Base-by-base conservation (phyloP, 202 grass and related monocot species). In the Sporobolus alterniflorus region DNA sequence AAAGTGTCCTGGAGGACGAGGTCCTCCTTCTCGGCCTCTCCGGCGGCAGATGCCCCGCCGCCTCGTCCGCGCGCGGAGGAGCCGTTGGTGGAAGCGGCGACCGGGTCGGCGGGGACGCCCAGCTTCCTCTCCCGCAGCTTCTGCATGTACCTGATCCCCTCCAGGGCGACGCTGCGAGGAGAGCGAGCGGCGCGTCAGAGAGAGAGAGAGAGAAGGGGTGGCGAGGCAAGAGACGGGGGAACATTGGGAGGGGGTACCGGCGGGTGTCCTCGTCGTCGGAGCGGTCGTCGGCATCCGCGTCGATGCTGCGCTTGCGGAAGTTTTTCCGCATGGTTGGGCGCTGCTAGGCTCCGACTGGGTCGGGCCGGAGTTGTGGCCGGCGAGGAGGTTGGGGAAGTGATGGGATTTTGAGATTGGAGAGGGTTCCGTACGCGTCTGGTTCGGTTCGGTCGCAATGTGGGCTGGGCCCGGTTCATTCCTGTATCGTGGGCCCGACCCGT, bases 1-100 rank as follows among this genome's bases (percentile, higher is more conserved):
- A 98, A 98, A 82, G 96, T 98, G 41, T 98, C 96, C 80, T 98
- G 96, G 1, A 98, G 90, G 5, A 98, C 96, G 42, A 89, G 89
- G n/a, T 94, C 92, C 83, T 94, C 92, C 62, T 91, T 94, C 31
- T 88, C 88, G 15, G 83, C 56, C 22, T 91, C 92, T 21, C 85
- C 56, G 13, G 76, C 36, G 20, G 22, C 89, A 26, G 83, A 61
- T 25, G 73, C 62, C 12, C 82, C 86, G 21, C 77, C 26, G 24
- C 83, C 76, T 29, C 82, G 83, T 25, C 83, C 86, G 1, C 74
- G 69, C 16, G 56, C 17, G 2, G 87, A 77, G 12, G 65, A 76
- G 20, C 68, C 84, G 49, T 82, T 83, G 9, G 42, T 69, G 41
- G 67, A 3, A 24, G 69, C 62, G n/a, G 64, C 74, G 0, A 43